phyloP scores from a whole-genome alignment of 108 stramenopile genomes.

The Aurantiochytrium sp. region DNA sequence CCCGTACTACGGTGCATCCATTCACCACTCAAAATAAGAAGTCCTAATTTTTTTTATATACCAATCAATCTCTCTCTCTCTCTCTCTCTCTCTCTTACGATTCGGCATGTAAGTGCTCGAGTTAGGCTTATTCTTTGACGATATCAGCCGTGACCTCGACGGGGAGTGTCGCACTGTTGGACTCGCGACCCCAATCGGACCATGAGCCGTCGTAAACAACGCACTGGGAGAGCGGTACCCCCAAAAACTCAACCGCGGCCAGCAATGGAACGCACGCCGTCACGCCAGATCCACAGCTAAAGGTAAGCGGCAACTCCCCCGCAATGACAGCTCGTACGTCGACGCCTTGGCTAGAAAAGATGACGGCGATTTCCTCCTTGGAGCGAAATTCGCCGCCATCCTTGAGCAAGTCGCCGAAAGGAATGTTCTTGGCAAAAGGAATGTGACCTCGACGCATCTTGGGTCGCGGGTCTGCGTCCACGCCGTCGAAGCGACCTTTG shows the following conservation, averaged over 20 bases:
- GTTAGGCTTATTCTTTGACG: background rate
- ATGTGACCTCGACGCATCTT: slow-evolving; percentile 8
- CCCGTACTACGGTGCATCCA: too few relatives aligned
- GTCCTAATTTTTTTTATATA: too few relatives aligned
- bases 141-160: background rate
- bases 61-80: too few relatives aligned
- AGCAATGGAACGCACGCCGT: background rate
- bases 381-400: background rate
- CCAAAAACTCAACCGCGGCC: background rate
- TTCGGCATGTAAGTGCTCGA: too few relatives aligned
- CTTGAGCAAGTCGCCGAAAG: background rate
- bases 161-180: background rate
- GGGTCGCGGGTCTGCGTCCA: background rate
- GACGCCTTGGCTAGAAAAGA: background rate
- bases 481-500: background rate
- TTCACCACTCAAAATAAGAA: too few relatives aligned
- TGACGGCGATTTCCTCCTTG: background rate
- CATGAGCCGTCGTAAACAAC: slow-evolving; percentile 1
- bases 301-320: background rate
- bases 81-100: too few relatives aligned
- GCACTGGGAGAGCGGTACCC: background rate
- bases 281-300: background rate
- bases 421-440: background rate
- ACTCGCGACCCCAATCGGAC: background rate
- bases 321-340: background rate